A percentile compares a stretch with the other conserved stretches of the same genome.
Conservation (phyloP, 208 protist genomes). For the Wallacemonas sp. region DNA sequence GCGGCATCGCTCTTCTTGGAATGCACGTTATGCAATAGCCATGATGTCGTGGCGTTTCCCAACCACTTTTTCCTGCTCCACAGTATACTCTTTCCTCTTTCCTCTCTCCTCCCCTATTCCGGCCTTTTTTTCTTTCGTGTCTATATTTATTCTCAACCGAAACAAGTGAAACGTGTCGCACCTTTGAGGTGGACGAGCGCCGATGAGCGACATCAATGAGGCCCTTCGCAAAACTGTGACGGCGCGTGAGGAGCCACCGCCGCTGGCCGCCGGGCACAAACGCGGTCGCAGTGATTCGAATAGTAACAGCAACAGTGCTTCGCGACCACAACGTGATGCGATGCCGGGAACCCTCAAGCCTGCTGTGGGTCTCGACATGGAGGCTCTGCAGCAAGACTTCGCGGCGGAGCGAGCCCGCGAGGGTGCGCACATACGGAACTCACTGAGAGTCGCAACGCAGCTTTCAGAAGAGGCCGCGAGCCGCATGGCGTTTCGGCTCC, state of each 20-base stretch:
- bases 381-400: constrained; percentile 24
- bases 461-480: constrained; percentile 33
- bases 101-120: constrained; percentile 1
- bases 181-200: neutral
- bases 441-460: constrained; percentile 20
- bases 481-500: constrained; percentile 41
- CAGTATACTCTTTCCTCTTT: neutral
- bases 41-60: neutral
- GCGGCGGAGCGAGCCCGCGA: constrained; percentile 25
- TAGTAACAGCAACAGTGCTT: too few species aligned
- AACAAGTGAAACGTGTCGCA: too few species aligned
- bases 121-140: neutral
- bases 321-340: too few species aligned
- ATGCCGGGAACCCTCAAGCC: too few species aligned
- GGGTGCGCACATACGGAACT: constrained; percentile 21
- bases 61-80: neutral
- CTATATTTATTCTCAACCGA: too few species aligned
- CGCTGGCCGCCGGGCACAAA: constrained; percentile 23
- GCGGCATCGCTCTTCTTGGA: too few species aligned
- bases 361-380: constrained; percentile 30
- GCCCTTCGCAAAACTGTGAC: constrained; percentile 9
- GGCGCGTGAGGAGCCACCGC: neutral
- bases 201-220: constrained; percentile 21
- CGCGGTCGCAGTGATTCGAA: constrained; percentile 15
- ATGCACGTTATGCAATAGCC: too few species aligned